Base-by-base conservation (phyloP, 495 filamentous ascomycete species). In the Penicillium verhagenii region DNA sequence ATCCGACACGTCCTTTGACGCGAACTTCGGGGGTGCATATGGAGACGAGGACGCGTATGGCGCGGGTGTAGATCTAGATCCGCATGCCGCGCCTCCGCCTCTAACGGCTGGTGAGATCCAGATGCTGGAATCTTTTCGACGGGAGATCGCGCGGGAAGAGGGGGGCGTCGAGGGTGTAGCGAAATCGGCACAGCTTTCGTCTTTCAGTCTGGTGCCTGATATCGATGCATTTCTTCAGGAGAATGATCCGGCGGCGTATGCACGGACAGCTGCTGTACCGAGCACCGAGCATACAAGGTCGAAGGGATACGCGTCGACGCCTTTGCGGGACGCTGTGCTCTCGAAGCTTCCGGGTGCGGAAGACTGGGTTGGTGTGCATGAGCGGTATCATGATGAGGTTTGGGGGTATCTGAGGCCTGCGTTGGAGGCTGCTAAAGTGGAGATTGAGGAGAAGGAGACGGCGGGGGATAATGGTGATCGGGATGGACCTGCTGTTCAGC, bases 351-450 rank as follows among this genome's bases (percentile, higher is more conserved):
- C 72, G 4, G 72, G 73, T 1, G 69, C 73, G 18, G 57, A 54
- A 45, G 70, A 86, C 45, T 87, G 87, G 88, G 70, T 82, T 10
- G 69, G 71, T 33, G 81, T 89, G 2, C 77, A 90, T 59, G 84
- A 79, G 33, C 71, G 74, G 28, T 91, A 91, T 61, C 79, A 84
- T 28, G 86, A 91, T 67, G 86, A 90, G 53, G 86, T 93, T 10
- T 93, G 89, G 89, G 89, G 88, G 54, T 86, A 85, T 56, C 66
- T 90, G 38, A 60, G 75, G 19, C 79, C 83, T n/a, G 72, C 86
- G 35, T 72, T 89, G 26, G 73, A 81, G 53, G 79, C 82, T 42
- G 87, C 88, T n/a, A 72, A 72, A 37, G 62, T 72, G 46, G 89
- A 92, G 63, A 66, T 89, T 33, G 71, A 74, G 47, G 65, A 72